These are phyloP conservation scores for Brasilioporus rufonigricans DNA, from an alignment of 768 basidiomycete species.

Conservation along the genomic window DNA sequence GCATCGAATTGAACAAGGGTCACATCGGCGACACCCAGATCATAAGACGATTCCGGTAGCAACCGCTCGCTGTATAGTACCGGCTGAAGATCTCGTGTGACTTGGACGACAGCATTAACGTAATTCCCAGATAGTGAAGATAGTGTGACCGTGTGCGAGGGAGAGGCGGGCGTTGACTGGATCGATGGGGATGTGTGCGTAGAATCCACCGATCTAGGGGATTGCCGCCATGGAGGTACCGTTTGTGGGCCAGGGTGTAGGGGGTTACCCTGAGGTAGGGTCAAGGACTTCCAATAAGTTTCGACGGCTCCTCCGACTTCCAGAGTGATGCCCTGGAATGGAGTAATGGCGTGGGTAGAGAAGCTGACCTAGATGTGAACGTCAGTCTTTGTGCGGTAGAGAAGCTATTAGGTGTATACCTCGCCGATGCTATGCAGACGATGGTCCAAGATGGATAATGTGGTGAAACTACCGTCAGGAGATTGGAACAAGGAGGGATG, in stretches of 20 bases:
- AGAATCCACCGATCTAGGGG: constrained; percentile 43
- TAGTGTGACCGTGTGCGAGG: constrained; percentile 66
- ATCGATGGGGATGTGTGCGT: constrained; percentile 72
- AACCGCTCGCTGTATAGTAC: constrained; percentile 78
- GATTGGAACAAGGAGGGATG: constrained; percentile 69
- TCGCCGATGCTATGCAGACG: constrained; percentile 94
- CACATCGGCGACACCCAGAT: constrained; percentile 81
- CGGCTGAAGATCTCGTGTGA: constrained; percentile 89
- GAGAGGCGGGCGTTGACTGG: constrained; percentile 46
- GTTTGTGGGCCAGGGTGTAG: constrained; percentile 35
- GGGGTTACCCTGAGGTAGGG: constrained; percentile 28
- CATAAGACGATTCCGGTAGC: constrained; percentile 69
- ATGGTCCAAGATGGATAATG: constrained; percentile 86
- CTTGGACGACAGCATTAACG: constrained; percentile 82
- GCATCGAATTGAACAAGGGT: constrained; percentile 76
- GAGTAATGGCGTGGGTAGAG: constrained; percentile 80
- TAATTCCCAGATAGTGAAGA: constrained; percentile 91
- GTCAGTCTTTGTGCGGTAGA: constrained; percentile 1
- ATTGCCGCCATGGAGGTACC: constrained; percentile 35
- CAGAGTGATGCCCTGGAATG: constrained; percentile 89
- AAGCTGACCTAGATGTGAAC: constrained; percentile 66
- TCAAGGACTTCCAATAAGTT: constrained; percentile 95
- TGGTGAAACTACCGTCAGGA: constrained; percentile 51
- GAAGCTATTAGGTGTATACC: constrained; percentile 39
- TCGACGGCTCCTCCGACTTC: constrained; percentile 94